Conservation (phyloP, 2,329 filamentous ascomycete genomes). For the Kalaharituber pfeilii region DNA sequence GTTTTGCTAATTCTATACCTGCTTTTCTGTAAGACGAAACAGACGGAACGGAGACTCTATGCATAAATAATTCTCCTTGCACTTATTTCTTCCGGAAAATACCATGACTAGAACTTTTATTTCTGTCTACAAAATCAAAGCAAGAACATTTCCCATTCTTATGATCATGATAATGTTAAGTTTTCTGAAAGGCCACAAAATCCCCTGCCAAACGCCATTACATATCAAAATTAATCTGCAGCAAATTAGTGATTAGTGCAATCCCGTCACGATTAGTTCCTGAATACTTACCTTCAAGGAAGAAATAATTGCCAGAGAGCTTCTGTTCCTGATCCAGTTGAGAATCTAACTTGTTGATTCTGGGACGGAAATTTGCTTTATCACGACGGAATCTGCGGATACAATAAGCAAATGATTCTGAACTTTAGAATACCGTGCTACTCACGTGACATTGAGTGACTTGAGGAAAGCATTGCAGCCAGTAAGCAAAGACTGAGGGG, state of each 20-base stretch:
- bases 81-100: neutral
- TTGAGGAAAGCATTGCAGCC: conserved; percentile 95
- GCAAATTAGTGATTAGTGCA: neutral
- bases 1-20: conserved; percentile 2
- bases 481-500: conserved; percentile 77
- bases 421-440: too few species aligned
- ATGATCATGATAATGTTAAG: neutral
- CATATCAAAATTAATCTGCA: neutral
- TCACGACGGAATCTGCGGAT: conserved; percentile 62
- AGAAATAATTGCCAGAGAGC: conserved; percentile 60
- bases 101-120: neutral
- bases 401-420: neutral
- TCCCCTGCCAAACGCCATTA: neutral
- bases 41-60: neutral
- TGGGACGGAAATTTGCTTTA: conserved; percentile 83
- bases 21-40: too few species aligned
- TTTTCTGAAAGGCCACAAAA: neutral
- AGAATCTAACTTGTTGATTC: conserved; percentile 94
- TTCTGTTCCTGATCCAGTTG: conserved; percentile 99
- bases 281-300: conserved; percentile 13
- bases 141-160: neutral
- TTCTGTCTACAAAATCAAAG: neutral
- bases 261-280: neutral
- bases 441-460: conserved; percentile 72
- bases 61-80: neutral